Base-by-base conservation (phyloP, 768 basidiomycete genomes). In the Auricularia sp. region DNA sequence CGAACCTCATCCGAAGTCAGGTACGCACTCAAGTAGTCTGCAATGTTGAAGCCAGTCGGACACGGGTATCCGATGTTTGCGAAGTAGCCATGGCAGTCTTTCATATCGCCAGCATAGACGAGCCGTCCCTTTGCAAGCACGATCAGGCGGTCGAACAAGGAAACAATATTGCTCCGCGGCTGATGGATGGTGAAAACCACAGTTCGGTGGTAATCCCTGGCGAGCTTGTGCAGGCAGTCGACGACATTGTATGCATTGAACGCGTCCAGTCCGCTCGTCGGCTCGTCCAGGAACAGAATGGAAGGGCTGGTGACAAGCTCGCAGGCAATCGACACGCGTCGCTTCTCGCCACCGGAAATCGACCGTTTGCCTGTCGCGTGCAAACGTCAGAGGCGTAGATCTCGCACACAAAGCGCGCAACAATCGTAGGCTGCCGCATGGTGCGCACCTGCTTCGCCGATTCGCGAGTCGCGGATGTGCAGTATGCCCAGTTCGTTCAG, bases 161-260 rank as follows among this genome's bases (percentile, higher is more conserved):
- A 87, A 14, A 98, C 95, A 69, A 99, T 98, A 75, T 98, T 98
- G 73, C 92, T 94, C 61, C 96, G 87, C 14, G 96, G 97, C 74
- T 98, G 97, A 70, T 99, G 97, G 64, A 99, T 98, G 0, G 96
- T 98, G 77, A 98, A 97, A 65, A 98, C 81, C 61, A 98, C 92
- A 0, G 95, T 98, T 39, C 96, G 87, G 68, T 95, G 93, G 75
- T 93, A 98, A 69, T 88, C 84, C 35, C 85, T 79, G 3, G 95
- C 93, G 29, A 98, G 82, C 16, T 88, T 87, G 1, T 89, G 88
- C 29, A 99, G 81, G 42, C 88, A 86, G 51, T 95, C 93, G 42
- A 99, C 80, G 67, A 99, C 96, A 68, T 97, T 98, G 79, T 83
- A 89, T 0, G 97, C 96, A 67, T 98, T 98, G 77, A 86, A 98